Percentiles rank a stretch among this genome's conserved stretches.
Evolutionary conservation across 306 rosid genomes (phyloP).

Genomic region (Fragaria iinumae): DNA sequence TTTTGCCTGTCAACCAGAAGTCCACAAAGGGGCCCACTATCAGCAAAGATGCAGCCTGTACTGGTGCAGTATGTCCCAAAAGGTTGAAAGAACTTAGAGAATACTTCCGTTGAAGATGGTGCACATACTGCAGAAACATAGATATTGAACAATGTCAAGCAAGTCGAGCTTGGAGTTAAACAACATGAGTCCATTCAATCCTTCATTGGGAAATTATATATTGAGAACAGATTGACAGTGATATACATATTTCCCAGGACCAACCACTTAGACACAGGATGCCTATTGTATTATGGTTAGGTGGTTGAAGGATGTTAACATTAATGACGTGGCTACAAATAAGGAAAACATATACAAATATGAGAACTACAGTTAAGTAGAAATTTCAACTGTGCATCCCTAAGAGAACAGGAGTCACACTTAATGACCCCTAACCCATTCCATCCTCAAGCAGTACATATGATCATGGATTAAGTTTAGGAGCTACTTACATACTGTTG

Average conservation of each 20-base stretch:
- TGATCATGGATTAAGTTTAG: slow-evolving; percentile 20
- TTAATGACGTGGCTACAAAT: background rate
- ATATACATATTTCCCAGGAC: background rate
- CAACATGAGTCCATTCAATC: slow-evolving; percentile 6
- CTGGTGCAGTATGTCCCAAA: slow-evolving; percentile 76
- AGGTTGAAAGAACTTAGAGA: slow-evolving; percentile 77
- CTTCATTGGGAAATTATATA: background rate
- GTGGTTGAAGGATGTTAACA: background rate
- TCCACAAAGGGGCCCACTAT: slow-evolving; percentile 67
- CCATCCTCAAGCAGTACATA: slow-evolving; percentile 11
- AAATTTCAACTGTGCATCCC: slow-evolving; percentile 18
- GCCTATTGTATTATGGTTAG: background rate
- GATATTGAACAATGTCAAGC: slow-evolving; percentile 18
- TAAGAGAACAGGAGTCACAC: slow-evolving; percentile 19
- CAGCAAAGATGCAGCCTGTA: slow-evolving; percentile 63
- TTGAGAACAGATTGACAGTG: background rate
- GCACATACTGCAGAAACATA: slow-evolving; percentile 58
- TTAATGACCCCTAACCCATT: slow-evolving; percentile 25
- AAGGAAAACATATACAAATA: slow-evolving; percentile 15
- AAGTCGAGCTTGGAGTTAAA: background rate
- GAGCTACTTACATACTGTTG: slow-evolving; percentile 69
- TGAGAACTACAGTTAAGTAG: slow-evolving; percentile 16
- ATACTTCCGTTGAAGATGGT: slow-evolving; percentile 68
- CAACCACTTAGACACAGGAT: background rate
- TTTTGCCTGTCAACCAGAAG: slow-evolving; percentile 62